Conservation (phyloP, 176 grass and related monocot species). For the Raddia guianensis region DNA sequence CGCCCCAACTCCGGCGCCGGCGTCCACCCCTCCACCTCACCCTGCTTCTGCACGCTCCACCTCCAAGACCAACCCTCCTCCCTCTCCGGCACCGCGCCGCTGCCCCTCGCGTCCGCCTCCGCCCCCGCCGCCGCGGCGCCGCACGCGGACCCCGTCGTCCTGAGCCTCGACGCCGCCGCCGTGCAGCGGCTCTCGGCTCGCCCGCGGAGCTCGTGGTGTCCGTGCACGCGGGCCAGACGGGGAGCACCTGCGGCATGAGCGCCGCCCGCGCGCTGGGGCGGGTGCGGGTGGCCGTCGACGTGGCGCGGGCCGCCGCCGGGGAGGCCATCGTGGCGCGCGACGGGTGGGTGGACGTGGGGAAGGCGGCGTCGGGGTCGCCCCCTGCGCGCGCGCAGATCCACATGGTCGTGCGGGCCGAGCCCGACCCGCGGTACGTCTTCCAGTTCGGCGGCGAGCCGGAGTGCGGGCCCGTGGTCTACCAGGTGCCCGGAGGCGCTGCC, state of each 20-base stretch:
- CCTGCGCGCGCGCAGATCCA: slow-evolving; percentile 58
- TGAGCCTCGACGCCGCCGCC: slow-evolving; percentile 71
- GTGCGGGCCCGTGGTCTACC: slow-evolving; percentile 89
- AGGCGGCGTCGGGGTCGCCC: slow-evolving; percentile 22
- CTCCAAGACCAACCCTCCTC: slow-evolving; percentile 62
- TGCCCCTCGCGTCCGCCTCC: slow-evolving; percentile 57
- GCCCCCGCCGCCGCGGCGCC: not conserved
- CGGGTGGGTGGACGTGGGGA: slow-evolving; percentile 76
- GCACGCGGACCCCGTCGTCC: slow-evolving; percentile 49
- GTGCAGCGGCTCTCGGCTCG: slow-evolving; percentile 57
- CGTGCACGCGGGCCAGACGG: slow-evolving; percentile 66
- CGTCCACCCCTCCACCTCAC: slow-evolving; percentile 68
- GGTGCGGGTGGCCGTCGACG: slow-evolving; percentile 60
- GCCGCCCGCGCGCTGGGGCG: slow-evolving; percentile 52
- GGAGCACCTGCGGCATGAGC: slow-evolving; percentile 61
- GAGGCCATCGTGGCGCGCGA: slow-evolving; percentile 60
- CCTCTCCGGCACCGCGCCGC: slow-evolving; percentile 48
- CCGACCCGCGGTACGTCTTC: slow-evolving; percentile 93
- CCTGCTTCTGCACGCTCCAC: slow-evolving; percentile 86
- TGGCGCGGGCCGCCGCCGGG: slow-evolving; percentile 45
- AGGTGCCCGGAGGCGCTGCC: slow-evolving; percentile 62
- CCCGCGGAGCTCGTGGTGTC: slow-evolving; percentile 60
- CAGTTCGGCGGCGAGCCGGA: slow-evolving; percentile 94
- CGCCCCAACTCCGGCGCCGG: slow-evolving; percentile 53
- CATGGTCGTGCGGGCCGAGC: slow-evolving; percentile 79